These are phyloP conservation scores for Amauroascus niger DNA, from an alignment of 2,329 filamentous ascomycete species.

Conservation along the genomic window DNA sequence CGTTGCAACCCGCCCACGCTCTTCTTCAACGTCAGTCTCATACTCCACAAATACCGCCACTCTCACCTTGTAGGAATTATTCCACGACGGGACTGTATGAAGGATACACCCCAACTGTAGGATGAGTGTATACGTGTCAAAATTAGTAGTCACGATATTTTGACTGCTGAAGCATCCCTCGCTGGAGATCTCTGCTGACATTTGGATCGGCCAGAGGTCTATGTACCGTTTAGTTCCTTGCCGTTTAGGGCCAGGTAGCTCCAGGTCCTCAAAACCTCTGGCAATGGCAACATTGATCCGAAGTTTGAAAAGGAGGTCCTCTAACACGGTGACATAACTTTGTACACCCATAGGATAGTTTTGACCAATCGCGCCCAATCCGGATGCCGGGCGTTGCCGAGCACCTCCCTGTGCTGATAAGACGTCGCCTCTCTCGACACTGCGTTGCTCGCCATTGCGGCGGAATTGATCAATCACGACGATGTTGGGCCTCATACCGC, in stretches of 20 bases:
- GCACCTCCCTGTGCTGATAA: constrained; percentile 15
- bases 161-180: constrained; percentile 50
- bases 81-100: constrained; percentile 72
- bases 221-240: constrained; percentile 64
- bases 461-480: constrained; percentile 70
- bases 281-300: constrained; percentile 78
- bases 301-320: constrained; percentile 67
- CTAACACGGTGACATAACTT: constrained; percentile 71
- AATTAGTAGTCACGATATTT: constrained; percentile 72
- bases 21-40: constrained; percentile 71
- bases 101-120: constrained; percentile 78
- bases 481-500: constrained; percentile 83
- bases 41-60: constrained; percentile 86
- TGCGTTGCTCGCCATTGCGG: constrained; percentile 45
- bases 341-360: constrained; percentile 41
- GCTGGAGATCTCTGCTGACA: constrained; percentile 71
- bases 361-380: constrained; percentile 5
- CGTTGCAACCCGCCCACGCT: constrained; percentile 59
- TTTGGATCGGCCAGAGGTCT: constrained; percentile 86
- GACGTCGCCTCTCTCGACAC: background rate
- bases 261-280: constrained; percentile 67
- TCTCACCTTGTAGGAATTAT: constrained; percentile 59
- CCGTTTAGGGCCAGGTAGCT: constrained; percentile 55
- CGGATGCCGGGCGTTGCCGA: background rate
- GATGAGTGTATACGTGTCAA: constrained; percentile 84